Evolutionary conservation across 768 basidiomycete species (phyloP), one percentile per base, ranked within the genome.

Genomic region (Coprinopsis sp.): DNA sequence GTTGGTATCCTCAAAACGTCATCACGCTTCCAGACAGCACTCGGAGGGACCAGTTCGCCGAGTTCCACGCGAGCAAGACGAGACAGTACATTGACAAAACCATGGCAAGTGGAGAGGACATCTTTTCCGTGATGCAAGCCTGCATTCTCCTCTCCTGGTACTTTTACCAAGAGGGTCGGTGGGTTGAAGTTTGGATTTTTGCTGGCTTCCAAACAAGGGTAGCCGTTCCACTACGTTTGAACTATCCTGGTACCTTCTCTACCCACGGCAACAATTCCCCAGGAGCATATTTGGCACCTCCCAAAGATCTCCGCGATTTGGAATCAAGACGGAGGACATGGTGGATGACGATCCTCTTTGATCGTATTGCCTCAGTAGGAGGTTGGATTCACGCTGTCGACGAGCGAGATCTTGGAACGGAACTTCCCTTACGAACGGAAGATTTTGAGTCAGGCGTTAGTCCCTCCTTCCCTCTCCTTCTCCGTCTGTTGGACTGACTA

Each of bases 181-280:
- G 90, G 90, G 89, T 91, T 7, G 90, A 92, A 64, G 84, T 91
- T 3, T 91, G 90, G 90, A 86, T 91, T 31, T 90, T 90, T 64
- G 87, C 90, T 16, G 87, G 79, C 11, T 91, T 91, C 57, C 86
- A 90, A 59, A 87, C 83, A 13, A 76, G 89, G 24, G 86, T 87
- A 16, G 85, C 87, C 21, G 74, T 91, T 14, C 90, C 89, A 4
- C 71, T 92, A 24, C 81, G 89, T 33, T 66, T 91, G 22, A 92
- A 92, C 63, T 89, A 88, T 61, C 89, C 88, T 3, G 89, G 90
- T 28, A 90, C 89, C 14, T 90, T 84, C 57, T 79, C 82, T 5
- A 77, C 77, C 12, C 80, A 85, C 47, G 79, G 74, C 4, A 78
- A 72, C 53, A 76, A 72, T 44, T 81, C 83, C n/a, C 81, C 85